phyloP scores from a whole-genome alignment of 2,329 filamentous ascomycete genomes.

The Ceratocystis smalleyi region DNA sequence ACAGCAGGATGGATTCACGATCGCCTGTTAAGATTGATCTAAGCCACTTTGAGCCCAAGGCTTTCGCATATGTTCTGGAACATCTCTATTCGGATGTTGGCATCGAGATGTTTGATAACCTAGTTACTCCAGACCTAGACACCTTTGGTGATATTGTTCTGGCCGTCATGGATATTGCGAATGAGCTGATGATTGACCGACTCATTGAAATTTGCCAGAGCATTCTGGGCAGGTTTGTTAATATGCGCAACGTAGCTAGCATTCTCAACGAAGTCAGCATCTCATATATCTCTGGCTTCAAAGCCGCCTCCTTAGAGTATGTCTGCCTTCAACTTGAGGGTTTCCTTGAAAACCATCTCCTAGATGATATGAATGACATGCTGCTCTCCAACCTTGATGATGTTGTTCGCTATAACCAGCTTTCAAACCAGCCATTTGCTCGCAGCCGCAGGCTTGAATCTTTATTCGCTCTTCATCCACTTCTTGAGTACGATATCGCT shows the following conservation, averaged over 20 bases:
- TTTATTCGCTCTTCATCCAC: conserved; percentile 41
- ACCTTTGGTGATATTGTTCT: conserved; percentile 79
- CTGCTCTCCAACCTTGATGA: conserved; percentile 67
- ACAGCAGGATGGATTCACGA: conserved; percentile 19
- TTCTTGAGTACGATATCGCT: conserved; percentile 48
- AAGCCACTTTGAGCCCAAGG: conserved; percentile 56
- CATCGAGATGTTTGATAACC: conserved; percentile 63
- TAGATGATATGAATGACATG: conserved; percentile 74
- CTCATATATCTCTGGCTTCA: conserved; percentile 71
- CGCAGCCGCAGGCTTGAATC: conserved; percentile 56
- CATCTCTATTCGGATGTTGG: conserved; percentile 76
- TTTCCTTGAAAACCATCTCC: conserved; percentile 76
- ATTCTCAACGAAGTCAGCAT: conserved; percentile 76
- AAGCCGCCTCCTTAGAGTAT: conserved; percentile 76
- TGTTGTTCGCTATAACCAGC: conserved; percentile 67
- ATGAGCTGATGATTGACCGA: conserved; percentile 89
- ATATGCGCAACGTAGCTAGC: conserved; percentile 67
- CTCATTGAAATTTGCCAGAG: conserved; percentile 81
- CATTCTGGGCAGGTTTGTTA: conserved; percentile 69
- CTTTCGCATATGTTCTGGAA: conserved; percentile 64
- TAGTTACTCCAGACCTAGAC: conserved; percentile 56
- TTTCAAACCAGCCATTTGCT: conserved; percentile 59
- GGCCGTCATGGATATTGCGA: conserved; percentile 76
- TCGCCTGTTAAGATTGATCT: conserved; percentile 56
- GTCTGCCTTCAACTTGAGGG: conserved; percentile 81